These are phyloP conservation scores for Thelonectria olida DNA, from an alignment of 2,329 filamentous ascomycete species.

Conservation along the genomic window DNA sequence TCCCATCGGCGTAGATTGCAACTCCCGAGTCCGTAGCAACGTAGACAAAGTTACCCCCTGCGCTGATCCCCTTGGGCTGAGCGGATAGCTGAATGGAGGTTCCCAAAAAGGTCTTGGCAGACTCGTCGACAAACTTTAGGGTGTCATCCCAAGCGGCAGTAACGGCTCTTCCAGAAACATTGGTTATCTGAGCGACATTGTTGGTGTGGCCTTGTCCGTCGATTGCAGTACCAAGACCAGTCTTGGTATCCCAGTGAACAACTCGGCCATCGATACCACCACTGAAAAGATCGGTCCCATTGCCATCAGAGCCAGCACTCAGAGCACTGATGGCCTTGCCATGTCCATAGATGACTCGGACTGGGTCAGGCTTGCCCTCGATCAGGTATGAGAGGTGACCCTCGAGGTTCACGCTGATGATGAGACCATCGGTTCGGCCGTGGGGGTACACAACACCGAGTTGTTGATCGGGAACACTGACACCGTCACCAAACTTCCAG, in stretches of 20 bases:
- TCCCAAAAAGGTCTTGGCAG: constrained; percentile 79
- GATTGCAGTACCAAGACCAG: constrained; percentile 74
- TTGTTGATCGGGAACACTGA: constrained; percentile 85
- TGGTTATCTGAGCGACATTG: constrained; percentile 81
- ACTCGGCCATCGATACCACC: constrained; percentile 93
- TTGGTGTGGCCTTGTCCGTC: constrained; percentile 87
- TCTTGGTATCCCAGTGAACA: constrained; percentile 81
- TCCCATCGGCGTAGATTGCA: constrained; percentile 66
- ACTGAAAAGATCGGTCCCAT: constrained; percentile 78
- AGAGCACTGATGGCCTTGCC: constrained; percentile 90
- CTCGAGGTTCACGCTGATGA: constrained; percentile 88
- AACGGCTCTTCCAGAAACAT: constrained; percentile 72
- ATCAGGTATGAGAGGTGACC: constrained; percentile 91
- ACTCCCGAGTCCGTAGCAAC: constrained; percentile 66
- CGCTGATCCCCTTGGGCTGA: constrained; percentile 81
- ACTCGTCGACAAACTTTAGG: constrained; percentile 79
- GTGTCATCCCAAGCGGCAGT: constrained; percentile 96
- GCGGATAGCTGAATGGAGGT: constrained; percentile 72
- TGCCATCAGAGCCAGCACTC: constrained; percentile 52
- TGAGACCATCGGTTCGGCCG: constrained; percentile 82
- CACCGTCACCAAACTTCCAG: constrained; percentile 85
- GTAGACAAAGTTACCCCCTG: constrained; percentile 60
- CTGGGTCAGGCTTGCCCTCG: constrained; percentile 74
- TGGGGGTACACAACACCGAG: constrained; percentile 92
- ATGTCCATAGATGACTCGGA: constrained; percentile 82